These are phyloP conservation scores for Eimeria acervulina DNA, from an alignment of 169 alveolate genomes.

Conservation along the genomic window DNA sequence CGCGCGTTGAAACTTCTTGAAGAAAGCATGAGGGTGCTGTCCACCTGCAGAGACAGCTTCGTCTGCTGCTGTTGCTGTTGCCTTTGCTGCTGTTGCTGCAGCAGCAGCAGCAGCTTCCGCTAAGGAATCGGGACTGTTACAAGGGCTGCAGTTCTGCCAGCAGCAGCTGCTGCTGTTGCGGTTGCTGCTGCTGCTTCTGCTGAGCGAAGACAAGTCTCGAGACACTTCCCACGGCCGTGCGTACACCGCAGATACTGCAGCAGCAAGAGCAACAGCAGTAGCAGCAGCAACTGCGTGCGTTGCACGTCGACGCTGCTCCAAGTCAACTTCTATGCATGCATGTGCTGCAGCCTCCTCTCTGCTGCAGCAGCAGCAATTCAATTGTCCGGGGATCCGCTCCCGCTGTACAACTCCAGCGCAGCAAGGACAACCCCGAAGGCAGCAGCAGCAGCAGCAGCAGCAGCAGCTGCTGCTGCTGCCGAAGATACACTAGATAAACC, in stretches of 20 bases:
- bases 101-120: not conserved
- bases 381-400: too few species aligned
- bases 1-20: not conserved
- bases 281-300: not conserved
- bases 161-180: slow-evolving; percentile 13
- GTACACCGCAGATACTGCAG: not conserved
- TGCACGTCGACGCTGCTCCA: not conserved
- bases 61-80: not conserved
- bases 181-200: slow-evolving; percentile 21
- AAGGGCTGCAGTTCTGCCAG: not conserved
- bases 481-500: not conserved
- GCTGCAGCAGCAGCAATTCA: not conserved
- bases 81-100: slow-evolving; percentile 11
- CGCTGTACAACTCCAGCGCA: not conserved
- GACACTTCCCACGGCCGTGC: not conserved
- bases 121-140: too few species aligned
- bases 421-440: not conserved
- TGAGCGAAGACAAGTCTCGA: not conserved
- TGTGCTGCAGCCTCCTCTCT: not conserved
- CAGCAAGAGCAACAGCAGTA: not conserved
- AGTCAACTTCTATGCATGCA: not conserved
- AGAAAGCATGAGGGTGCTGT: not conserved
- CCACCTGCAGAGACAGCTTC: not conserved
- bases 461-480: slow-evolving; percentile 28
- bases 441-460: not conserved